phyloP scores from a whole-genome alignment of 768 basidiomycete species.

The Tylopilus sp. region DNA sequence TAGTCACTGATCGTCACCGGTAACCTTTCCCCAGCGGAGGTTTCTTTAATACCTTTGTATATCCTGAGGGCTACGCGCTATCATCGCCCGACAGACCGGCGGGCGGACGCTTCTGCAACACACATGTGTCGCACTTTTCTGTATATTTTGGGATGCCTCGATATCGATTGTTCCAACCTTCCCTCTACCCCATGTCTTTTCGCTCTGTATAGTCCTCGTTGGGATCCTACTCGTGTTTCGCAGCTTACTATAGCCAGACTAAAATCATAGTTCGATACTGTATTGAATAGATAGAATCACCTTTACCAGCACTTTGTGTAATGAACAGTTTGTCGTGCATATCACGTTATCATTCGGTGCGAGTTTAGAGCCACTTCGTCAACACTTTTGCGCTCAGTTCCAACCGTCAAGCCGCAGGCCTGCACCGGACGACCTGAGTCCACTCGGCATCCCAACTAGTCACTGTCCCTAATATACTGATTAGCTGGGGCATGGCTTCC shows the following conservation, averaged over 20 bases:
- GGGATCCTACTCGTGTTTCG: too few species aligned
- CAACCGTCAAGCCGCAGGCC: not conserved
- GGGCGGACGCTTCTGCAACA: not conserved
- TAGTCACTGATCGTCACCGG: constrained; percentile 1
- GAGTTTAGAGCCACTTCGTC: too few species aligned
- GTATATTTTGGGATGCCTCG: not conserved
- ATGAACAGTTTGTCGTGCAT: too few species aligned
- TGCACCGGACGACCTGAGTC: not conserved
- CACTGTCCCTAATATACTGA: too few species aligned
- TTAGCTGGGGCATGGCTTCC: constrained; percentile 11
- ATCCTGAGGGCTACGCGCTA: constrained; percentile 2
- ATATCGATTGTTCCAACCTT: not conserved
- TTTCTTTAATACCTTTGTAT: not conserved
- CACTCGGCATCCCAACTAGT: not conserved
- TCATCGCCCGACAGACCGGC: constrained; percentile 4
- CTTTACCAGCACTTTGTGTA: too few species aligned
- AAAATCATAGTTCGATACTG: too few species aligned
- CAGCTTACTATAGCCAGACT: too few species aligned
- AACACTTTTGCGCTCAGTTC: not conserved
- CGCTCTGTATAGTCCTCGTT: not conserved
- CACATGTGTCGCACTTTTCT: not conserved
- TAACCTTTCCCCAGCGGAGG: not conserved
- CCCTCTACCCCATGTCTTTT: not conserved
- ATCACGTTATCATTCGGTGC: too few species aligned
- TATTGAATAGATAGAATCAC: too few species aligned